These are phyloP conservation scores for Silene vulgaris DNA, from an alignment of 179 eudicot genomes.

Conservation along the genomic window DNA sequence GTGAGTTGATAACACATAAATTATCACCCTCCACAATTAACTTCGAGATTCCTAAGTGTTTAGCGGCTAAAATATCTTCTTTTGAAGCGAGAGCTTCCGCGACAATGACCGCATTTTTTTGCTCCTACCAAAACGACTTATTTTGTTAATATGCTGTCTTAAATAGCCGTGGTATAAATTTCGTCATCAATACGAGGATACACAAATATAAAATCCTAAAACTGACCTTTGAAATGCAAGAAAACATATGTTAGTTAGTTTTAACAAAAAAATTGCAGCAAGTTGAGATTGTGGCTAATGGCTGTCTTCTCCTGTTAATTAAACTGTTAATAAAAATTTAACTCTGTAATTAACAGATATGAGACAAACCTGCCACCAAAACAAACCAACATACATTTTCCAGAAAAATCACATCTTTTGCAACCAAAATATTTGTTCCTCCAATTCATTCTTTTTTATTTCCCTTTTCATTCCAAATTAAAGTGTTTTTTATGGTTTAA, in stretches of 20 bases:
- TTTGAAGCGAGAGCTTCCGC: too few species aligned
- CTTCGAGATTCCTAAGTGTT: too few species aligned
- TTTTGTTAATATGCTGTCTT: too few species aligned
- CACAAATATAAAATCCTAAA: neutral
- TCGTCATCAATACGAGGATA: neutral
- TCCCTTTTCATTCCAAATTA: neutral
- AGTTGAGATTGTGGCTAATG: constrained; percentile 14
- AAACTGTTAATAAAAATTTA: neutral
- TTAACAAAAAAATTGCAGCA: constrained; percentile 4
- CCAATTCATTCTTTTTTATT: neutral
- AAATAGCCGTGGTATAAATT: too few species aligned
- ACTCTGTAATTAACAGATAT: constrained; percentile 1
- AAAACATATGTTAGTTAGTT: neutral
- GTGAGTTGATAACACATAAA: too few species aligned
- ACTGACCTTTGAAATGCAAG: neutral
- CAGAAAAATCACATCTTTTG: constrained; percentile 17
- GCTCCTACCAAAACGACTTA: too few species aligned
- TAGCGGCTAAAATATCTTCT: too few species aligned
- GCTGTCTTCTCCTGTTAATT: constrained; percentile 12
- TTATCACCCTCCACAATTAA: too few species aligned
- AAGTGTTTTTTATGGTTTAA: neutral
- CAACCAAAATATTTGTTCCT: constrained; percentile 18
- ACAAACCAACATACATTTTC: neutral
- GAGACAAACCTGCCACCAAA: neutral
- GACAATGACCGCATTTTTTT: too few species aligned